phyloP scores from a whole-genome alignment of 495 filamentous ascomycete genomes.

The Penicillium steckii region DNA sequence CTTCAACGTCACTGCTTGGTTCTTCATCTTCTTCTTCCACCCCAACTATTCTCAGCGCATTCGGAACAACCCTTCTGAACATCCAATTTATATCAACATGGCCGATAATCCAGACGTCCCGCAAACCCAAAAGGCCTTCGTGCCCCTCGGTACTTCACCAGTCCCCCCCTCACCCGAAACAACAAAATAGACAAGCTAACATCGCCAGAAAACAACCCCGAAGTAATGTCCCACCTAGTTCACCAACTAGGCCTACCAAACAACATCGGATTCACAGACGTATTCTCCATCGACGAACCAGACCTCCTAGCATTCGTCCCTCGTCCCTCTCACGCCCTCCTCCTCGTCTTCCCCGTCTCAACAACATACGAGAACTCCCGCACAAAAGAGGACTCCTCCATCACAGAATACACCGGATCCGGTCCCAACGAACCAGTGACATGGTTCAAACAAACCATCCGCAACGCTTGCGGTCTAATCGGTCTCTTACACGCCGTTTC shows the following conservation, averaged over 20 bases:
- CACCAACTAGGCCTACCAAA: conserved; percentile 71
- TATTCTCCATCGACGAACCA: conserved; percentile 77
- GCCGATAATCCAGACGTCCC: conserved; percentile 37
- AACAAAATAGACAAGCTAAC: conserved; percentile 15
- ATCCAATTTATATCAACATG: conserved; percentile 24
- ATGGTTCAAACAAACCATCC: conserved; percentile 92
- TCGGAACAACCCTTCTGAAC: background rate
- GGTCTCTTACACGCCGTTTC: conserved; percentile 71
- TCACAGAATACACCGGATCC: conserved; percentile 49
- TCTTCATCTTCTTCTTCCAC: background rate
- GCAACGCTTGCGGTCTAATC: conserved; percentile 83
- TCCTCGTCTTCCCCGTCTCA: conserved; percentile 84
- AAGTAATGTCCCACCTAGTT: conserved; percentile 74
- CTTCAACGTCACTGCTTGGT: too few species aligned
- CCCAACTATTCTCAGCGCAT: background rate
- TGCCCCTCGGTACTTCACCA: conserved; percentile 40
- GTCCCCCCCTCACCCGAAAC: conserved; percentile 1
- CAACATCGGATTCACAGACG: conserved; percentile 71
- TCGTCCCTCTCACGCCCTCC: conserved; percentile 76
- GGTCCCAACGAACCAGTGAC: conserved; percentile 62
- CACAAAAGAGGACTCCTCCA: conserved; percentile 58
- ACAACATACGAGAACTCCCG: conserved; percentile 66
- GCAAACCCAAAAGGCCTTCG: conserved; percentile 45
- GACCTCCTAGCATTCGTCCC: conserved; percentile 78
- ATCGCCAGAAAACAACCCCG: conserved; percentile 63